Evolutionary conservation across 176 grass and related monocot species (phyloP), one percentile per base, ranked within the genome.

Genomic region (Paspalum vaginatum): DNA sequence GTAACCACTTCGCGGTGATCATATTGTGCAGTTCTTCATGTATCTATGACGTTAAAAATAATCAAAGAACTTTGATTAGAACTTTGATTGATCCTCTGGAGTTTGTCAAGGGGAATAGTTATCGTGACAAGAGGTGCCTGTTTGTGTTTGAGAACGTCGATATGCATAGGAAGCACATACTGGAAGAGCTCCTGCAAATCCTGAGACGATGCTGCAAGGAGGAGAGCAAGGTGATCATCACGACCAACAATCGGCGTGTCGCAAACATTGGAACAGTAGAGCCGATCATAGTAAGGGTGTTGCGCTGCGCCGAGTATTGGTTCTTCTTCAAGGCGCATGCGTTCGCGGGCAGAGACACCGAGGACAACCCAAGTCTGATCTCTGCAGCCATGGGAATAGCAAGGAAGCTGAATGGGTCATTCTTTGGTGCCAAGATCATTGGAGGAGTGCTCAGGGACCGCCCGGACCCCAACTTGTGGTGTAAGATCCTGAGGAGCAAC

Each of bases 261-360:
- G 47, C 37, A 0, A 74, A 11, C 2, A 13, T 44, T 0, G 58
- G 69, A 11, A 74, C 69, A 0, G 69, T 82, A 6, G 45, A 82
- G 15, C 46, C 58, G 2, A 74, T 82, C 45, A 6, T 9, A 1
- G 32, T 82, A 5, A 74, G 63, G 57, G 20, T 52, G 9, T 8
- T 82, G 32, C 80, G 45, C 2, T 0, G 0, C 14, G 20, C 56
- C 0, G 68, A 82, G 46, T 82, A 74, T 9, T 74, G 69, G 69
- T 82, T 87, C 70, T 87, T 81, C 53, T 87, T 87, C 62, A 87
- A 81, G n/a, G 62, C 62, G 5, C 62, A 69, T 1, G 80, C 69
- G 1, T 82, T 82, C 4, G 46, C 32, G 0, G 58, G 80, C n/a
- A 25, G 20, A 2, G 80, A 82, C 7, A 6, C 74, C 0, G 58